Evolutionary conservation across 768 basidiomycete species (phyloP).

Genomic region (Lentinus tigrinus): DNA sequence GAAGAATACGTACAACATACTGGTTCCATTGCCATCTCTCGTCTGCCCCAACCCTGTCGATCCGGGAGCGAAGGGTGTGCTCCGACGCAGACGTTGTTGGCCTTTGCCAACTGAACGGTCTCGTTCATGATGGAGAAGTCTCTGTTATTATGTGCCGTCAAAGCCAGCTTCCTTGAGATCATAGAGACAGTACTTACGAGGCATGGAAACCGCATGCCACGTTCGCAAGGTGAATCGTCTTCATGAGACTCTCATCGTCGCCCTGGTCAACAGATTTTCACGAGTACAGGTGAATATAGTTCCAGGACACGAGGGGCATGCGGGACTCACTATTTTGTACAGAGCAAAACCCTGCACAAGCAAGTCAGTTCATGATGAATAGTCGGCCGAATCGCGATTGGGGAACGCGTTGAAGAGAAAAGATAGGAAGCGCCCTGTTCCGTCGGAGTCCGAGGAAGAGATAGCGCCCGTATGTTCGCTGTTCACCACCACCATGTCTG

Average conservation of each 20-base stretch:
- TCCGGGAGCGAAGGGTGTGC: conserved; percentile 69
- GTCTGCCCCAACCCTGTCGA: conserved; percentile 61
- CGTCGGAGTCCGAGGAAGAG: too few species aligned
- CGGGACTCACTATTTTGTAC: conserved; percentile 26
- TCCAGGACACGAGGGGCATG: background rate
- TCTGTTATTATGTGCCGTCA: too few species aligned
- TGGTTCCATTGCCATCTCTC: conserved; percentile 62
- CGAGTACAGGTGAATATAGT: background rate
- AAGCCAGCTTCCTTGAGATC: background rate
- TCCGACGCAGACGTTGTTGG: conserved; percentile 55
- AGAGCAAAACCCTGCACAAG: conserved; percentile 26
- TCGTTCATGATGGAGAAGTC: conserved; percentile 67
- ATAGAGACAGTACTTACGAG: conserved; percentile 42
- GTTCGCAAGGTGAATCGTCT: conserved; percentile 37
- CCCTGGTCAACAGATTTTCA: conserved; percentile 16
- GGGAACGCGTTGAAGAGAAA: too few species aligned
- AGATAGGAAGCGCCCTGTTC: too few species aligned
- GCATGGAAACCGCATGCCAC: conserved; percentile 72
- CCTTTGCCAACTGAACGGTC: conserved; percentile 58
- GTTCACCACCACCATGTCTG: too few species aligned
- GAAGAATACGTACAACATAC: conserved; percentile 32
- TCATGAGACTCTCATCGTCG: conserved; percentile 32
- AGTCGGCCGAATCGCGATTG: background rate
- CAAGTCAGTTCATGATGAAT: background rate
- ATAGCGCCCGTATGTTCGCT: too few species aligned